Conservation (phyloP, 2,329 filamentous ascomycete species). For the Arthrobotrys musiformis region DNA sequence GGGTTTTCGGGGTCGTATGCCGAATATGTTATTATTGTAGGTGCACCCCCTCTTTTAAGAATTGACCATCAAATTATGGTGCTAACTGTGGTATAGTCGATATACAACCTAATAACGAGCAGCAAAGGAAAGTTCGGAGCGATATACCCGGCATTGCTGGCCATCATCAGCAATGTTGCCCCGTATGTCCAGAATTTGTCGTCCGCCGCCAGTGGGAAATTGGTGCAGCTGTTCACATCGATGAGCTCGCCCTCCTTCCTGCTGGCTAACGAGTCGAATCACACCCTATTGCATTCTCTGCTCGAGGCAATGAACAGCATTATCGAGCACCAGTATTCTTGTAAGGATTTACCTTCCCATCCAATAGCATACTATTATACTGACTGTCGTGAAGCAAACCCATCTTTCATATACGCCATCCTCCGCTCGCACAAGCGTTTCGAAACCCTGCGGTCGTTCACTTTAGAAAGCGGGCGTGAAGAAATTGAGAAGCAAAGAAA, state of each 20-base stretch:
- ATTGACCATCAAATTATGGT: background rate
- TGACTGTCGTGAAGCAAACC: slow-evolving; percentile 71
- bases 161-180: slow-evolving; percentile 92
- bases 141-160: slow-evolving; percentile 89
- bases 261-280: slow-evolving; percentile 90
- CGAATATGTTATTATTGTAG: slow-evolving; percentile 89
- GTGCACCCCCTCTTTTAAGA: slow-evolving; percentile 60
- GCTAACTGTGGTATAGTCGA: slow-evolving; percentile 70
- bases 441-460: slow-evolving; percentile 85
- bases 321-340: slow-evolving; percentile 84
- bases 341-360: slow-evolving; percentile 68
- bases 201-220: slow-evolving; percentile 77
- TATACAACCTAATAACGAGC: slow-evolving; percentile 88
- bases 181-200: slow-evolving; percentile 83
- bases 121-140: slow-evolving; percentile 90
- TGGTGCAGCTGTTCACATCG: slow-evolving; percentile 86
- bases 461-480: slow-evolving; percentile 88
- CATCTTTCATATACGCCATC: slow-evolving; percentile 81
- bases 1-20: slow-evolving; percentile 91
- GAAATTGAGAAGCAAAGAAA: slow-evolving; percentile 85
- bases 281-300: slow-evolving; percentile 80
- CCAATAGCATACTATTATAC: background rate
- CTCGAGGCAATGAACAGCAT: slow-evolving; percentile 90
- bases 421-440: slow-evolving; percentile 83
- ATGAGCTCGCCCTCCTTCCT: slow-evolving; percentile 95